Base-by-base conservation (phyloP, 148 eudicot genomes). In the Salicornia ramosissima region DNA sequence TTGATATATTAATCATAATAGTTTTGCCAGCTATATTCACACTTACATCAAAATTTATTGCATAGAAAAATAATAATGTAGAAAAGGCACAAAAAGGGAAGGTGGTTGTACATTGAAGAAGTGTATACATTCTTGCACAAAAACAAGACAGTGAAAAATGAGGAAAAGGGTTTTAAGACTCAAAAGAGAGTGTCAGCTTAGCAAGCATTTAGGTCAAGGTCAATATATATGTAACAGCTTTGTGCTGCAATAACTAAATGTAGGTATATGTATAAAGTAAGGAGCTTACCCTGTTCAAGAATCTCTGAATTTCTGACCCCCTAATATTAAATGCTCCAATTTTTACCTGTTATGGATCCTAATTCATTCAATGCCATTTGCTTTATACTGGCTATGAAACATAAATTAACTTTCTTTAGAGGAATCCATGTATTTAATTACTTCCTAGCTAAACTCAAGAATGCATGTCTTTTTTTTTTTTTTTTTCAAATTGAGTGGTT, bases 191-290 rank as follows among this genome's bases (percentile, higher is more conserved):
- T 67, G 77, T 25, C 68, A 75, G 71, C 52, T 24, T 39, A 75
- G 68, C 33, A 19, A 19, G 55, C 64, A 75, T 40, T 63, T 62
- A 69, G 74, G 78, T 75, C 64, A 63, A 75, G 78, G 79, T 54
- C 53, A 69, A 70, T 55, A 43, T 55, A n/a, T n/a, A n/a, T n/a
- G 55, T 58, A 70, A 70, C 79, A 70, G 74, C 74, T 54, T 70
- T 76, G 40, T 45, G 29, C 10, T 40, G 74, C 74, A 70, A 65
- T 76, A 65, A 70, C 58, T 55, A 70, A 39, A 74, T 22, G 50
- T 56, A 40, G 36, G 52, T 49, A 30, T 63, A 75, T 70, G 74
- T 65, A 64, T 45, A 64, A 76, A 70, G 79, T 21, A 42, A 59
- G 30, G 55, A 75, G 40, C 30, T 49, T 57, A 24, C 43, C 11